Evolutionary conservation across 2,329 filamentous ascomycete genomes (phyloP), one percentile per base, ranked within the genome.

Genomic region (Saccharata proteae): DNA sequence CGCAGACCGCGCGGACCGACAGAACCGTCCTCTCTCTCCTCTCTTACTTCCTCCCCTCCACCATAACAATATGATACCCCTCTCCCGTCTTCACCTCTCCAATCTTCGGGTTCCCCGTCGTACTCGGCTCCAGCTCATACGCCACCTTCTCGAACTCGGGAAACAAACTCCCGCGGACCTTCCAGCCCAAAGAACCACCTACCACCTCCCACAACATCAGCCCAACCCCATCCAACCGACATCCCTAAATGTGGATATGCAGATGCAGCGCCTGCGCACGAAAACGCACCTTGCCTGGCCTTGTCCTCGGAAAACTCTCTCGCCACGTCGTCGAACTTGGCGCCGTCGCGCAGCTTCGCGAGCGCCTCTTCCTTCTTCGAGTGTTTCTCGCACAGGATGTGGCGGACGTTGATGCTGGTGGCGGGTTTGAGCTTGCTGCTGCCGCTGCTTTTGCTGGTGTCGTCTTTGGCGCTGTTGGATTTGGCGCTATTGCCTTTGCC

Each of bases 51-150:
- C 73, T 59, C 29, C 72, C 74, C 46, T 77, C 74, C 3, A 85
- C 80, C 74, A 85, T 83, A 41, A 86, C 72, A 40, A 86, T 74
- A 52, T 86, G 80, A 60, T 85, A 85, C 1, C 80, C 81, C 56
- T 80, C 77, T 1, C 62, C 65, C 2, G 80, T 85, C 64, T 81
- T 84, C 14, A 67, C 75, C 58, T 84, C 77, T 2, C 63, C 79
- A 47, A 70, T 68, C 47, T 74, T 77, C 2, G 80, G 77, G 36
- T 58, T 74, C 9, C 52, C 61, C 9, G 73, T 76, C 6, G 74
- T 75, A 46, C 77, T 82, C 2, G 69, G 58, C 43, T 78, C 72
- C 20, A 86, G 62, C 16, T 66, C 69, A 51, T 76, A 85, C 6
- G 80, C 81, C 7, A 80, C 69, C 38, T 74, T 72, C 46, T 81